Evolutionary conservation across 805 yeast genomes (phyloP).

Genomic region (Metschnikowia cubensis): DNA sequence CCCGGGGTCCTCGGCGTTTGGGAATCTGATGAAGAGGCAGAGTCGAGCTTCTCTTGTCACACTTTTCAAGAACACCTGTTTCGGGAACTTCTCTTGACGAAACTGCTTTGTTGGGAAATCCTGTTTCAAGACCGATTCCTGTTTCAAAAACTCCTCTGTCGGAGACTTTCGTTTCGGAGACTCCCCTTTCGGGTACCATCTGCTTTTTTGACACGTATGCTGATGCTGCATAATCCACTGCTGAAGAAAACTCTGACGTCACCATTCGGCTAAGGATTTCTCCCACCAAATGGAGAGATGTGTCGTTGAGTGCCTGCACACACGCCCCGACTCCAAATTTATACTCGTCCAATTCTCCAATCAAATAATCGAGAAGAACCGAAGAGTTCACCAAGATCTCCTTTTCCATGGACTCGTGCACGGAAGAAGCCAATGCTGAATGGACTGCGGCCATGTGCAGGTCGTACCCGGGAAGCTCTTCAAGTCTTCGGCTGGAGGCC

Average conservation of each 20-base stretch:
- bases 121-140: no score
- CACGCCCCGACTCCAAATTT: not conserved
- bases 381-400: conserved; percentile 56
- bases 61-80: not conserved
- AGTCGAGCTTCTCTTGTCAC: conserved; percentile 20
- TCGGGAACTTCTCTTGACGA: no score
- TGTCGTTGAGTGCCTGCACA: not conserved
- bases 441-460: conserved; percentile 40
- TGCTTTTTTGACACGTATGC: no score
- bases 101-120: no score
- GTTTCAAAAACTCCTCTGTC: no score
- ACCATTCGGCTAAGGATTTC: not conserved
- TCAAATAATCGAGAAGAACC: conserved; percentile 48
- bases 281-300: not conserved
- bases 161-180: no score
- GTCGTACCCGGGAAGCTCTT: conserved; percentile 57
- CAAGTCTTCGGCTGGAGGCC: conserved; percentile 43
- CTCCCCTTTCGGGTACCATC: no score
- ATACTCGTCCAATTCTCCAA: conserved; percentile 23
- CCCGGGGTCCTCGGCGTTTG: conserved; percentile 5
- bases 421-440: conserved; percentile 35
- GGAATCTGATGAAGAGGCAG: conserved; percentile 22
- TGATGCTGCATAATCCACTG: conserved; percentile 20
- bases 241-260: conserved; percentile 6
- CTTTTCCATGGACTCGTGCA: conserved; percentile 48